Evolutionary conservation across 2,329 filamentous ascomycete genomes (phyloP), one percentile per base, ranked within the genome.

Genomic region (Trichoderma sp.): DNA sequence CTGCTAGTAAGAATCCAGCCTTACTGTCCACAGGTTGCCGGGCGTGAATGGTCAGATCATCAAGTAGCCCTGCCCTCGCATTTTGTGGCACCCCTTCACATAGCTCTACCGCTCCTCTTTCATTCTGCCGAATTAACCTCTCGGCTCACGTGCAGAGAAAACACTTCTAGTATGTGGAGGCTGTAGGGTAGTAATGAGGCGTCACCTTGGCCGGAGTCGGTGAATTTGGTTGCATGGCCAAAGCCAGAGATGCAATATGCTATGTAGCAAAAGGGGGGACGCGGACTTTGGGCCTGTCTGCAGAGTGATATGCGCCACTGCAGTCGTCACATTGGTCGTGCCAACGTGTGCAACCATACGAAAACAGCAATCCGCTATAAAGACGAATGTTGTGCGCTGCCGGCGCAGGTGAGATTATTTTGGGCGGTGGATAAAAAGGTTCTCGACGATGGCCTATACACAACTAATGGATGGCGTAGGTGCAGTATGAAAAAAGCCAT

Each of bases 231-330:
- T 39, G 47, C 50, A 67, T 67, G 43, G 26, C 13, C 43, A 65
- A 39, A 36, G 64, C 50, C 47, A 57, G n/a, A 39, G 20, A 57
- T 67, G 47, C 64, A 67, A 50, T 65, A 53, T 36, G 63, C 50
- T 28, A 28, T 28, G 26, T 28, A 55, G 63, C 43, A 23, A 23
- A 36, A 53, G 39, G 47, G 32, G 30, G 30, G 15, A 34, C 15
- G 23, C 32, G 32, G 50, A 23, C 34, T n/a, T 66, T 53, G 43
- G 43, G 63, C 11, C 20, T 20, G 63, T 17, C 34, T 43, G 64
- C 64, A 67, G 34, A 58, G 50, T 39, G 50, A 67, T 58, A 58
- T 67, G 64, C 64, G 64, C 50, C 64, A 57, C 50, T 30, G 50
- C 53, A 67, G 63, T 23, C 47, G 63, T 66, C 63, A 55, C 63